phyloP scores from a whole-genome alignment of 371 early-diverging fungal genomes.

The Amoeboaphelidium protococcarum region DNA sequence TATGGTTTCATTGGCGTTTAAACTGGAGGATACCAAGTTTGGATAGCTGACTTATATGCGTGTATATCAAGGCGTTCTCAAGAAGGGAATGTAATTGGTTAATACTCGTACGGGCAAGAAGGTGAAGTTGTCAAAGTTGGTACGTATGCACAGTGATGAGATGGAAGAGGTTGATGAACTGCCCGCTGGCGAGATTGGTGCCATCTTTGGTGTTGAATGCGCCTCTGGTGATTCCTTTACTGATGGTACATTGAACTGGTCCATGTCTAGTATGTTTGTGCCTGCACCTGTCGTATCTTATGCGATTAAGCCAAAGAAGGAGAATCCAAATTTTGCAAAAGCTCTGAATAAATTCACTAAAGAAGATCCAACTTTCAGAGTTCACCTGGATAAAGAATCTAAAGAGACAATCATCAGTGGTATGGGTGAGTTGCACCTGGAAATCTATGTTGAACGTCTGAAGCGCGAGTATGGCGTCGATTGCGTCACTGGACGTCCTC shows the following conservation, averaged over 20 bases:
- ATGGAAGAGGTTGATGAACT: conserved; percentile 90
- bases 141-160: conserved; percentile 92
- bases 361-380: conserved; percentile 94
- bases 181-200: conserved; percentile 90
- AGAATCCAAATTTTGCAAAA: conserved; percentile 89
- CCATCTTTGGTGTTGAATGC: conserved; percentile 92
- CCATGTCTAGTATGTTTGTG: conserved; percentile 93
- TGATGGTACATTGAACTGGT: conserved; percentile 28
- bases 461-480: conserved; percentile 83
- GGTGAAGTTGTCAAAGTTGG: conserved; percentile 80
- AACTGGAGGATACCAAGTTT: conserved; percentile 80
- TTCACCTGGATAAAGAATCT: conserved; percentile 70
- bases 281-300: conserved; percentile 91
- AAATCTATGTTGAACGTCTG: conserved; percentile 90
- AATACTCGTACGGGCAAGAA: conserved; percentile 77
- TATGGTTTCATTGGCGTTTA: conserved; percentile 74
- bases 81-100: conserved; percentile 55
- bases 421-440: conserved; percentile 77
- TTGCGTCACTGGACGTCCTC: conserved; percentile 79
- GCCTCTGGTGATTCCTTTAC: conserved; percentile 91
- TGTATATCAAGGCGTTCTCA: conserved; percentile 77
- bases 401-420: conserved; percentile 77
- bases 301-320: conserved; percentile 57
- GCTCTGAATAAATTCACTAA: conserved; percentile 79
- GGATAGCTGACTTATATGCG: conserved; percentile 90